Conservation (phyloP, 805 yeast species). For the Saccharomycopsis lassenensis region DNA sequence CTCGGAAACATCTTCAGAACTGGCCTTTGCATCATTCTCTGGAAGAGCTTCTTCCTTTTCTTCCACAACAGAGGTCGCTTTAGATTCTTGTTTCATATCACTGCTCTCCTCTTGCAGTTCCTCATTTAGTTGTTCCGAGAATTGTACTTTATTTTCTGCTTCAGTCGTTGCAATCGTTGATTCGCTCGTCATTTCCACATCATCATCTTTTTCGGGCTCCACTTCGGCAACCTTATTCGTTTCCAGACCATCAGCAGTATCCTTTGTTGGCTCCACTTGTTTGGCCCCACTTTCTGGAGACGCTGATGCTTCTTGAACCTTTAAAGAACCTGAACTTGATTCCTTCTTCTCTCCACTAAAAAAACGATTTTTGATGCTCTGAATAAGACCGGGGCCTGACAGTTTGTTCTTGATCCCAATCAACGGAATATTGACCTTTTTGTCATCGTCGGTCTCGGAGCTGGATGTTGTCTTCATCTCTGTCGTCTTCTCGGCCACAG, state of each 20-base stretch:
- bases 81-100: no score
- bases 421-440: no score
- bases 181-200: conserved; percentile 9
- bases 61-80: no score
- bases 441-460: neutral
- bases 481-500: neutral
- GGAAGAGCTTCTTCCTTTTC: no score
- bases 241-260: conserved; percentile 2
- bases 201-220: conserved; percentile 11
- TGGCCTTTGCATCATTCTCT: no score
- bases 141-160: no score
- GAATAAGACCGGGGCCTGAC: no score
- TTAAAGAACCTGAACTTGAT: neutral
- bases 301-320: neutral
- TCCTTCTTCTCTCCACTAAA: neutral
- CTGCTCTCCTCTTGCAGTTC: conserved; percentile 14
- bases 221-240: conserved; percentile 3
- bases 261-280: conserved; percentile 3
- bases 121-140: no score
- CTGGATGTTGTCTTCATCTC: neutral
- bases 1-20: conserved; percentile 19
- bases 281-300: conserved; percentile 3
- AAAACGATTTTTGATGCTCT: neutral
- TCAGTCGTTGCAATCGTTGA: no score
- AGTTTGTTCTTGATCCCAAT: no score